phyloP scores from a whole-genome alignment of 192 early-diverging fungal genomes.

The Gigaspora rosea region DNA sequence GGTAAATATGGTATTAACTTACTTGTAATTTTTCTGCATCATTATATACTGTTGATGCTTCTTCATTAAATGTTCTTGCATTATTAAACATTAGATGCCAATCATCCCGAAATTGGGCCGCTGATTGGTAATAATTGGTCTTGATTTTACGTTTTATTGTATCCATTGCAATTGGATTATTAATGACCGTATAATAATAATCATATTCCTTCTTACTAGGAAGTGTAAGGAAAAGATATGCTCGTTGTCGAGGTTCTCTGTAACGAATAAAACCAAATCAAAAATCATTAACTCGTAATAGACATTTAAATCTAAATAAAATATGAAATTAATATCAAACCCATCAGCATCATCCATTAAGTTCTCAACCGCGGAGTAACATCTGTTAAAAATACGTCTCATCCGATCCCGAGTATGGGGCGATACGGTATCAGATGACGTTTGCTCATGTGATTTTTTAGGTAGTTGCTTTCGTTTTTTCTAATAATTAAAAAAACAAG shows the following conservation, averaged over 20 bases:
- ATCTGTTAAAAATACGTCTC: conserved; percentile 56
- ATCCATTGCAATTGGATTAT: conserved; percentile 87
- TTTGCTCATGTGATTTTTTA: conserved; percentile 29
- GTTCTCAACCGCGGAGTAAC: conserved; percentile 65
- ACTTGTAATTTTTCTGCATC: conserved; percentile 74
- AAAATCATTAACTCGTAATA: neutral
- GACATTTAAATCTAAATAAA: neutral
- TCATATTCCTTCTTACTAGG: conserved; percentile 76
- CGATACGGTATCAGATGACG: conserved; percentile 51
- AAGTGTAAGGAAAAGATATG: conserved; percentile 78
- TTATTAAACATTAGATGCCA: conserved; percentile 89
- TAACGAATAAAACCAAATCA: conserved; percentile 11
- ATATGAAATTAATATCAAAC: conserved; percentile 25
- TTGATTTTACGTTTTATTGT: conserved; percentile 79
- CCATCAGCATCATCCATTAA: conserved; percentile 51
- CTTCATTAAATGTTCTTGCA: conserved; percentile 89
- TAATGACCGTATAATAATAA: conserved; percentile 89
- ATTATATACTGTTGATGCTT: conserved; percentile 87
- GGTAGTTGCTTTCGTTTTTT: conserved; percentile 35
- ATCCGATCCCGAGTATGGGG: conserved; percentile 50
- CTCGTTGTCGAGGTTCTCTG: conserved; percentile 54
- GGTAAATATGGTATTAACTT: conserved; percentile 12
- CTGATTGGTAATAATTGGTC: conserved; percentile 64
- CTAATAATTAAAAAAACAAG: conserved; percentile 22
- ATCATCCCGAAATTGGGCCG: conserved; percentile 74